Evolutionary conservation across 2,329 filamentous ascomycete species (phyloP).

Genomic region (Stachybotrys elegans): DNA sequence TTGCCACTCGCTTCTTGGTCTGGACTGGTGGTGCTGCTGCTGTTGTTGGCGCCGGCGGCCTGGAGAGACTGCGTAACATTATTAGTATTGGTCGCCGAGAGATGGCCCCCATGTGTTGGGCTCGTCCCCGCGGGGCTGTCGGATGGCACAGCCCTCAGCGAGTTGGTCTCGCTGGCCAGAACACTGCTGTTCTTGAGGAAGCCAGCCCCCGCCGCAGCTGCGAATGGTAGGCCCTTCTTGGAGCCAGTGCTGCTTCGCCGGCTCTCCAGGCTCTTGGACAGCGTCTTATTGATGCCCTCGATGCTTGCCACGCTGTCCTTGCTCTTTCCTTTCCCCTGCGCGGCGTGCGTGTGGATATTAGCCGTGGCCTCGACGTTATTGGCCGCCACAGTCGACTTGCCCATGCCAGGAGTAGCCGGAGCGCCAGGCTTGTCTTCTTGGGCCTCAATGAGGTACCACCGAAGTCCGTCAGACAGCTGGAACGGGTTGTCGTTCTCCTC

Average conservation of each 20-base stretch:
- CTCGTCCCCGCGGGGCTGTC: slow-evolving; percentile 34
- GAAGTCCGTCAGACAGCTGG: slow-evolving; percentile 86
- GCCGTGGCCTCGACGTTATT: slow-evolving; percentile 84
- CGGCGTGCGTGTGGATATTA: slow-evolving; percentile 52
- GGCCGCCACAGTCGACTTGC: slow-evolving; percentile 85
- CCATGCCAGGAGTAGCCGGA: slow-evolving; percentile 85
- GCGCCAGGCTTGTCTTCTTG: slow-evolving; percentile 87
- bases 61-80: slow-evolving; percentile 8
- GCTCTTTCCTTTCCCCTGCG: slow-evolving; percentile 38
- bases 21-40: too few species aligned
- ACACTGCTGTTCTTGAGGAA: slow-evolving; percentile 43
- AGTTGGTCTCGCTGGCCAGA: slow-evolving; percentile 54
- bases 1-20: not conserved
- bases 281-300: slow-evolving; percentile 69
- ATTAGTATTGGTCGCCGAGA: slow-evolving; percentile 16
- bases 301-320: slow-evolving; percentile 51
- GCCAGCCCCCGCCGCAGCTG: slow-evolving; percentile 34
- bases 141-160: slow-evolving; percentile 44
- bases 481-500: slow-evolving; percentile 95
- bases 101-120: slow-evolving; percentile 30
- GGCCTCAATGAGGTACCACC: slow-evolving; percentile 95
- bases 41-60: slow-evolving; percentile 5
- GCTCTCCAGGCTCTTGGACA: slow-evolving; percentile 86
- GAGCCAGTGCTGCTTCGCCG: slow-evolving; percentile 83
- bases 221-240: slow-evolving; percentile 65